Evolutionary conservation across 2,329 filamentous ascomycete species (phyloP), one percentile per base, ranked within the genome.

Genomic region (Lasiodiplodia gonubiensis): DNA sequence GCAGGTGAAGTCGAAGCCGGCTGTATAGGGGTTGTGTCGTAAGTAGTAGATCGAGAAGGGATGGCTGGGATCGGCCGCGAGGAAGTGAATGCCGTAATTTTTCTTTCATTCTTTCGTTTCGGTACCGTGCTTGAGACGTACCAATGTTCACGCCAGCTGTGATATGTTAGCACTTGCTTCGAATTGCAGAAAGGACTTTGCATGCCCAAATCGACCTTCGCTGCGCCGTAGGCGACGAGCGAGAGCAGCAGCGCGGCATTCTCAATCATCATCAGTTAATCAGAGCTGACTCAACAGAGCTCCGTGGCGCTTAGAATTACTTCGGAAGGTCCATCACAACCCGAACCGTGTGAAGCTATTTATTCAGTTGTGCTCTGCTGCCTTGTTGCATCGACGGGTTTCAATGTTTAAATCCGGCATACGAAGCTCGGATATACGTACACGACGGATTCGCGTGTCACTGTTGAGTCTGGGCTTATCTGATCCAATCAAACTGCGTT

Each of bases 1-100:
- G 66, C 72, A 74, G 54, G 75, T 75, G 55, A 78, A 78, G 65
- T 78, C 76, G 55, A 77, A 74, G 30, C 76, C 75, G 12, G 68
- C 71, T 60, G 77, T 76, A 70, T 76, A 76, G 53, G 74, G 18
- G 14, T n/a, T n/a, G n/a, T 23, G 4, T 2, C 8, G 10, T 12
- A 11, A 7, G n/a, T 3, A n/a, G 8, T 16, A 5, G 39, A 2
- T 33, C n/a, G n/a, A n/a, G n/a, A n/a, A n/a, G n/a, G n/a, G n/a
- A n/a, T n/a, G n/a, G n/a, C n/a, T n/a, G n/a, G n/a, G n/a, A n/a
- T n/a, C n/a, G n/a, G n/a, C n/a, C n/a, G n/a, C n/a, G n/a, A n/a
- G n/a, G n/a, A n/a, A n/a, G n/a, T n/a, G n/a, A n/a, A n/a, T n/a
- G n/a, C n/a, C n/a, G n/a, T n/a, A n/a, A n/a, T 33, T 30, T 30